Evolutionary conservation across 2,329 filamentous ascomycete genomes (phyloP), one percentile per base, ranked within the genome.

Genomic region (Didymella glomerata): DNA sequence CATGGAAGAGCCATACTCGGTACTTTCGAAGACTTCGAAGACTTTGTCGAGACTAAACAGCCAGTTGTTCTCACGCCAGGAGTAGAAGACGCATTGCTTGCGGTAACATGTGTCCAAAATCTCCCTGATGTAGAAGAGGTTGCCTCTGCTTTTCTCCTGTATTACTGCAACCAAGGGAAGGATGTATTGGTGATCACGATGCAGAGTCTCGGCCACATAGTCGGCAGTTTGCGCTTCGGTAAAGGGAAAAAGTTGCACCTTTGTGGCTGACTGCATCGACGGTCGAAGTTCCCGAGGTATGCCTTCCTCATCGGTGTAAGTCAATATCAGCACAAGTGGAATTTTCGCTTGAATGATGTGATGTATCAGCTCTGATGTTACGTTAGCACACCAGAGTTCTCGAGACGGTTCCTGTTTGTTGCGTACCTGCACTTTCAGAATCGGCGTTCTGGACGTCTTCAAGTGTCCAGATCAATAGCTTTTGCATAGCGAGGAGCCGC

Each of bases 371-470:
- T 96, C 92, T 47, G 48, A 6, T 18, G 9, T 10, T 28, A 27
- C 14, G 34, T 57, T 16, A 57, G 54, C 18, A n/a, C 32, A 30
- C 22, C 7, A 24, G 22, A 8, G 4, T 2, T 22, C 14, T 9
- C 2, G 8, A 16, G n/a, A n/a, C 6, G 3, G 2, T 44, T 3
- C 4, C 7, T 22, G 10, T 20, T 20, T 8, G 20, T 16, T 16
- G 22, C 42, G 9, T 57, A 57, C 54, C 54, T 34, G 95, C 79
- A 14, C 90, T 95, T 75, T 97, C 94, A 25, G 90, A 86, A 72
- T 97, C 94, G 7, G 93, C 92, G 75, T 92, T 95, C 68, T 97
- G 93, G 30, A 97, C 80, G 76, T 97, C 94, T 70, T 97, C 94
- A 27, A 97, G 79, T 68, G 89, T 93, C 67, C 97, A 88, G 70